These are phyloP conservation scores for Kurtzmaniella quercitrusa DNA, from an alignment of 1,139 yeast genomes.

Conservation along the genomic window DNA sequence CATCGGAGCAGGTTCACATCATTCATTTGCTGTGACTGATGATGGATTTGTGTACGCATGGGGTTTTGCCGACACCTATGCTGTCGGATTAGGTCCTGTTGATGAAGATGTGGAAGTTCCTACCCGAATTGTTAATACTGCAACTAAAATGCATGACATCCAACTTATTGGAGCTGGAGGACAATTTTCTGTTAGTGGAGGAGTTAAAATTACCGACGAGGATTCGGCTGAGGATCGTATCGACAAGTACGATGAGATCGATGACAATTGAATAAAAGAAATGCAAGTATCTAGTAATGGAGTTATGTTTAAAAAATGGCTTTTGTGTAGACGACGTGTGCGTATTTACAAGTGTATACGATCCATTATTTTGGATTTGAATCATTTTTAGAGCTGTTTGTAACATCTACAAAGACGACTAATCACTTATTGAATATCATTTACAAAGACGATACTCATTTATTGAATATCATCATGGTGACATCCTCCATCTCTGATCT, in stretches of 20 bases:
- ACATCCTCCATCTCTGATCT: too few species aligned
- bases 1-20: conserved; percentile 87
- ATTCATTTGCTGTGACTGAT: conserved; percentile 76
- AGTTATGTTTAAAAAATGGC: too few species aligned
- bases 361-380: too few species aligned
- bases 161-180: conserved; percentile 84
- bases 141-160: conserved; percentile 77
- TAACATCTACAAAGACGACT: too few species aligned
- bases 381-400: too few species aligned
- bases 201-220: conserved; percentile 61
- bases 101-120: conserved; percentile 88
- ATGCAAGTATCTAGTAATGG: neutral
- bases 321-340: too few species aligned
- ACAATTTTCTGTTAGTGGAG: conserved; percentile 88
- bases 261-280: conserved; percentile 14
- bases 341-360: too few species aligned
- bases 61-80: conserved; percentile 98
- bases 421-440: too few species aligned
- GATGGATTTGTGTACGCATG: conserved; percentile 89
- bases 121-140: conserved; percentile 86
- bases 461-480: too few species aligned
- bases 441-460: too few species aligned
- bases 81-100: conserved; percentile 88
- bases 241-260: conserved; percentile 46
- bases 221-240: conserved; percentile 56